phyloP scores from a whole-genome alignment of 2,329 filamentous ascomycete genomes.

The Pestalotiopsis sp. region DNA sequence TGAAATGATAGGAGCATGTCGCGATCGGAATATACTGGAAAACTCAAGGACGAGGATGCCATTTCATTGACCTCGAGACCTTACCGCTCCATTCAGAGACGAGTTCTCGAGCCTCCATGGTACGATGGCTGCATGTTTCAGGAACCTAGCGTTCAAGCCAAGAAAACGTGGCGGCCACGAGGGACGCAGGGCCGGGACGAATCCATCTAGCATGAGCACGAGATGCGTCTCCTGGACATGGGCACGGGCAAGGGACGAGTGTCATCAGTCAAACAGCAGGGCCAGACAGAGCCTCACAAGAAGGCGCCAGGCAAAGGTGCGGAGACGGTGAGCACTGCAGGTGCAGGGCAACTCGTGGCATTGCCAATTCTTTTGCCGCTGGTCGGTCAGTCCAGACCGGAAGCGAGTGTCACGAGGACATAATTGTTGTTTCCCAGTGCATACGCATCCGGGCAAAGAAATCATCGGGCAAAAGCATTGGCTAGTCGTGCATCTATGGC shows the following conservation, averaged over 20 bases:
- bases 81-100: neutral
- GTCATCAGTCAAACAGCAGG: neutral
- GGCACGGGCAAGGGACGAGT: neutral
- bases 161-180: conserved; percentile 6
- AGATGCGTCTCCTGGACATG: neutral
- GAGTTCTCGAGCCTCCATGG: neutral
- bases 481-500: neutral
- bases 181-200: neutral
- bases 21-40: neutral
- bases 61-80: neutral
- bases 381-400: neutral
- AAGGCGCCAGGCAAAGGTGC: neutral
- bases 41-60: neutral
- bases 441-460: neutral
- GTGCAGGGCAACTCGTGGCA: neutral
- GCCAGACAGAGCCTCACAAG: neutral
- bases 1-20: neutral
- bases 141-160: neutral
- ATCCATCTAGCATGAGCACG: neutral
- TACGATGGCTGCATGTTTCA: conserved; percentile 5
- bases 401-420: neutral
- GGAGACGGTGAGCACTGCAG: neutral
- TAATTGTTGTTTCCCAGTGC: neutral
- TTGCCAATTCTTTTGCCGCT: neutral
- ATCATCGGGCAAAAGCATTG: neutral